phyloP scores from a whole-genome alignment of 768 basidiomycete species.

The Calocera viscosa region DNA sequence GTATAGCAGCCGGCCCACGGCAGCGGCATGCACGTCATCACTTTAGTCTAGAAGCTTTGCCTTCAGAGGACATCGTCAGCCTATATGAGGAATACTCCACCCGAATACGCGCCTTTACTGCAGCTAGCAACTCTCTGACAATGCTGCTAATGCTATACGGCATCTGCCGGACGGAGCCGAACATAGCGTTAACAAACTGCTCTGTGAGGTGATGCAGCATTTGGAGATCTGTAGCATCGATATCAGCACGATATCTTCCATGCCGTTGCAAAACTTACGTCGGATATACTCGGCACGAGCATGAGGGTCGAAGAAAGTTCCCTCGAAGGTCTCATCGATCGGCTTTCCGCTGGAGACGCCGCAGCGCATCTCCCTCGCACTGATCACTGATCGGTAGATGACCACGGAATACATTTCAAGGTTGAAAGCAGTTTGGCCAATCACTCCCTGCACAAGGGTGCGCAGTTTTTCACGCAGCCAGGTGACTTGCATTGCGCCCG shows the following conservation, averaged over 20 bases:
- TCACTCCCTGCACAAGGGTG: slow-evolving; percentile 56
- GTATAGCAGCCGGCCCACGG: slow-evolving; percentile 70
- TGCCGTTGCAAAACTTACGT: slow-evolving; percentile 44
- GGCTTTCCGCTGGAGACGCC: slow-evolving; percentile 50
- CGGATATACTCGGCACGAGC: slow-evolving; percentile 79
- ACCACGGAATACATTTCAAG: slow-evolving; percentile 76
- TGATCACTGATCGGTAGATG: slow-evolving; percentile 68
- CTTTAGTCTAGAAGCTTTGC: slow-evolving; percentile 61
- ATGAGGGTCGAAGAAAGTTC: slow-evolving; percentile 70
- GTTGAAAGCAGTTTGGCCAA: slow-evolving; percentile 64
- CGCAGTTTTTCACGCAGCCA: slow-evolving; percentile 73
- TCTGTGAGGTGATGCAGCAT: slow-evolving; percentile 75
- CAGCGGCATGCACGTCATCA: slow-evolving; percentile 57
- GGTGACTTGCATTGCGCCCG: slow-evolving; percentile 64
- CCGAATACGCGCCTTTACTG: slow-evolving; percentile 45
- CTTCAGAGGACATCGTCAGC: slow-evolving; percentile 28
- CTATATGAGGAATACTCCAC: neutral
- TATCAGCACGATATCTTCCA: no score
- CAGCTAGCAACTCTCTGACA: slow-evolving; percentile 68
- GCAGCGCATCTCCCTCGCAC: slow-evolving; percentile 71
- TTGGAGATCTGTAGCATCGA: slow-evolving; percentile 68
- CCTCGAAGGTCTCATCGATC: slow-evolving; percentile 67
- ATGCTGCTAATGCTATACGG: slow-evolving; percentile 85
- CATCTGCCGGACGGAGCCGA: slow-evolving; percentile 62
- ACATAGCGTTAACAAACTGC: slow-evolving; percentile 61